These are phyloP conservation scores for Aspergillus conjunctus DNA, from an alignment of 495 filamentous ascomycete genomes.

Conservation along the genomic window DNA sequence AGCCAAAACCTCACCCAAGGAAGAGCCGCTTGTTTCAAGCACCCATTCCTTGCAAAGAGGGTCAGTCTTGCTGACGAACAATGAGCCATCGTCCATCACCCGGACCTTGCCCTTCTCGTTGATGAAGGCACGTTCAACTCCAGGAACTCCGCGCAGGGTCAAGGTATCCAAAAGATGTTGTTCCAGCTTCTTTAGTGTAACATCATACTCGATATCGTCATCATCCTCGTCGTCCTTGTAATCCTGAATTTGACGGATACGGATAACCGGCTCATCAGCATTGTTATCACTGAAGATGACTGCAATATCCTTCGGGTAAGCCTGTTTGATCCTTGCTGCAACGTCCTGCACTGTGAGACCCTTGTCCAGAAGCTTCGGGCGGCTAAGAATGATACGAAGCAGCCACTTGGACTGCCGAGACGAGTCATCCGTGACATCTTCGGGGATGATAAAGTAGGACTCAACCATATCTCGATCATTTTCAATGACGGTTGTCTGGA, in stretches of 20 bases:
- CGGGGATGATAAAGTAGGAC: slow-evolving; percentile 94
- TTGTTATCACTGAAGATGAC: slow-evolving; percentile 99
- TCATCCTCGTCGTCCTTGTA: slow-evolving; percentile 76
- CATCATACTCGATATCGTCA: slow-evolving; percentile 81
- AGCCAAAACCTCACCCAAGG: slow-evolving; percentile 76
- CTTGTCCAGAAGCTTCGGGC: slow-evolving; percentile 93
- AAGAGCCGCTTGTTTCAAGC: slow-evolving; percentile 88
- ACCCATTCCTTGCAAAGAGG: slow-evolving; percentile 85
- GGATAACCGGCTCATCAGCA: slow-evolving; percentile 91
- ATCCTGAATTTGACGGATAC: slow-evolving; percentile 78
- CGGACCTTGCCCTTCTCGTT: slow-evolving; percentile 72
- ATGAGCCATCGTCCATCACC: slow-evolving; percentile 63
- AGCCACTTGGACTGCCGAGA: slow-evolving; percentile 90
- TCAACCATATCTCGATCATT: slow-evolving; percentile 92
- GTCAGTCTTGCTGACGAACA: slow-evolving; percentile 69
- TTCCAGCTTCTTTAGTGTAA: slow-evolving; percentile 86
- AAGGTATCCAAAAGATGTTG: slow-evolving; percentile 87
- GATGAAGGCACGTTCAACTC: slow-evolving; percentile 89
- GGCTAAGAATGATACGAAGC: slow-evolving; percentile 88
- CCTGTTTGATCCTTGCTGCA: slow-evolving; percentile 81
- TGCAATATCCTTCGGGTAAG: slow-evolving; percentile 83
- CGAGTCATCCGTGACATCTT: slow-evolving; percentile 70
- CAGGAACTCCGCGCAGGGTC: slow-evolving; percentile 84
- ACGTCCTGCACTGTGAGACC: slow-evolving; percentile 90
- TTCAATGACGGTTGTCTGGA: slow-evolving; percentile 78